Evolutionary conservation across 208 protist species (phyloP).

Genomic region (Acanthamoeba culbertsoni): DNA sequence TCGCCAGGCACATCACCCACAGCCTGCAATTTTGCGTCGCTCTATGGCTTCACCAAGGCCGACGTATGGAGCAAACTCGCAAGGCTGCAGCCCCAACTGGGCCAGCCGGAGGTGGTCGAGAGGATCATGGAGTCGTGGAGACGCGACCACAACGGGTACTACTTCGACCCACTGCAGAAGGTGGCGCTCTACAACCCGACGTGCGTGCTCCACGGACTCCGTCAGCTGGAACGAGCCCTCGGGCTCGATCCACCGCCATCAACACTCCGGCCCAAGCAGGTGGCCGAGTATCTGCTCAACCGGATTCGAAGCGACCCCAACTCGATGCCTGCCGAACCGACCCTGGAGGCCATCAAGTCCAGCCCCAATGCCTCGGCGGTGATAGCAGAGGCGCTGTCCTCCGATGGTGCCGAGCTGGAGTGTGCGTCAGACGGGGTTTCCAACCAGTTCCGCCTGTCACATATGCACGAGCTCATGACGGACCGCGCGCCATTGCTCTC

Average conservation of each 20-base stretch:
- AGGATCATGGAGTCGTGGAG: slow-evolving; percentile 49
- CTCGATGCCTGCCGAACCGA: slow-evolving; percentile 40
- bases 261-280: background rate
- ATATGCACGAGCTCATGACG: slow-evolving; percentile 24
- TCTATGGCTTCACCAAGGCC: slow-evolving; percentile 55
- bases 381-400: background rate
- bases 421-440: background rate
- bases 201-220: background rate
- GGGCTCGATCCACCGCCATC: background rate
- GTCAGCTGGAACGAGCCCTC: slow-evolving; percentile 14
- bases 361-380: background rate
- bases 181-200: slow-evolving; percentile 52
- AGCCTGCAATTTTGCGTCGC: background rate
- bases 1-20: slow-evolving; percentile 16
- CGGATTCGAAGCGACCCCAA: background rate
- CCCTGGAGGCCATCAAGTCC: background rate
- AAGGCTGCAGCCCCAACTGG: slow-evolving; percentile 40
- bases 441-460: background rate
- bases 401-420: background rate
- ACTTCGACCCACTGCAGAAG: slow-evolving; percentile 7
- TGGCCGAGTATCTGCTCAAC: background rate
- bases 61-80: background rate
- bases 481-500: slow-evolving; percentile 12
- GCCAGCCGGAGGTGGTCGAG: slow-evolving; percentile 5
- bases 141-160: slow-evolving; percentile 51